These are phyloP conservation scores for Trichosanthes cucumerina DNA, from an alignment of 306 rosid genomes.

Conservation along the genomic window DNA sequence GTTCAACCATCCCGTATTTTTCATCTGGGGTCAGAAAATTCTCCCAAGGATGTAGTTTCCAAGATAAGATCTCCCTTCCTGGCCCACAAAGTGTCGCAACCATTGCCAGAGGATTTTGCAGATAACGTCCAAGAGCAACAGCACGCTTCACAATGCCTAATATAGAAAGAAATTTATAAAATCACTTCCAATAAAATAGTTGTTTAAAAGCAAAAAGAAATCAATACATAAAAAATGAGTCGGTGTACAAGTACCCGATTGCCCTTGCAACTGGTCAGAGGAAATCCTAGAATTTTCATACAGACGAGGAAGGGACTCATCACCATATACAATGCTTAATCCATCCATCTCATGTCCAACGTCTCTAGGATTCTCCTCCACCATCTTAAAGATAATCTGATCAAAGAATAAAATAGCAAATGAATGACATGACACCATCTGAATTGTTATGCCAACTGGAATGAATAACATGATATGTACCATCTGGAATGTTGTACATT, in stretches of 20 bases:
- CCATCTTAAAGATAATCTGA: constrained; percentile 94
- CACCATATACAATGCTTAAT: constrained; percentile 89
- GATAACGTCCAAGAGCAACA: constrained; percentile 88
- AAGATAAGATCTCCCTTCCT: constrained; percentile 74
- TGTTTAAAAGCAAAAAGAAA: not conserved
- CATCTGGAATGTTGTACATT: not conserved
- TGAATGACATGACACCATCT: constrained; percentile 11
- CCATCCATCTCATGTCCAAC: constrained; percentile 99
- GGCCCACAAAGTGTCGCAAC: constrained; percentile 92
- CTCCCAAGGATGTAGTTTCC: constrained; percentile 77
- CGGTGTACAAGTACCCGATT: constrained; percentile 40
- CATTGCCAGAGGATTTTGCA: constrained; percentile 98
- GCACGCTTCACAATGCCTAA: constrained; percentile 95
- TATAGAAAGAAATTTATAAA: constrained; percentile 14
- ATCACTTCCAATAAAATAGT: constrained; percentile 7
- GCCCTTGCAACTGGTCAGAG: constrained; percentile 86
- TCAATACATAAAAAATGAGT: not conserved
- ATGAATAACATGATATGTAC: constrained; percentile 16
- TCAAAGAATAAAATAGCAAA: constrained; percentile 16
- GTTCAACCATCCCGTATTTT: constrained; percentile 78
- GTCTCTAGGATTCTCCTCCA: constrained; percentile 97
- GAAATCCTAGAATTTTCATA: constrained; percentile 93
- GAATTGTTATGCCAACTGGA: not conserved
- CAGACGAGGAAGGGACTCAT: constrained; percentile 84
- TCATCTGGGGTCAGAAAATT: constrained; percentile 82